A percentile compares a stretch with the other conserved stretches of the same genome.
phyloP scores from a whole-genome alignment of 805 yeast genomes.

The Yueomyces sp. region DNA sequence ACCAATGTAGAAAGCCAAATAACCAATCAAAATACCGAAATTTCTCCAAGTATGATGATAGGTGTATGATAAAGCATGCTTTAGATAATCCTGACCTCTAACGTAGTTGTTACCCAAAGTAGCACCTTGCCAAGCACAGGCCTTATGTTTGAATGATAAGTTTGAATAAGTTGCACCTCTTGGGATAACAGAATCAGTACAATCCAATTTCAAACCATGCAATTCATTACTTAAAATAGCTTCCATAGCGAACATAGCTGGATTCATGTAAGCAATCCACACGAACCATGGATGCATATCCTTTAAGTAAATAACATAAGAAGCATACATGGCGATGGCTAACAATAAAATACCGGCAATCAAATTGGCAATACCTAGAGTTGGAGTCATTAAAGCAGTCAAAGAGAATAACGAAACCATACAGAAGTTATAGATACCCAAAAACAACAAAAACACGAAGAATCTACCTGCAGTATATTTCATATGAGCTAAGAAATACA shows the following conservation, averaged over 20 bases:
- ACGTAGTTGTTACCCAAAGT: slow-evolving; percentile 38
- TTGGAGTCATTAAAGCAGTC: slow-evolving; percentile 37
- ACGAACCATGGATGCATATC: slow-evolving; percentile 61
- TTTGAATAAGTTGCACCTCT: slow-evolving; percentile 39
- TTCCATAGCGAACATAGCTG: slow-evolving; percentile 48
- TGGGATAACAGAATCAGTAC: slow-evolving; percentile 45
- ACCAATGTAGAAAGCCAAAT: slow-evolving; percentile 26
- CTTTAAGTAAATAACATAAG: slow-evolving; percentile 46
- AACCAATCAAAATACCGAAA: slow-evolving; percentile 49
- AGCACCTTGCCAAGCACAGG: slow-evolving; percentile 54
- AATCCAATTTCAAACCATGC: slow-evolving; percentile 39
- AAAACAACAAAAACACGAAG: slow-evolving; percentile 34
- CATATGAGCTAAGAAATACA: slow-evolving; percentile 43
- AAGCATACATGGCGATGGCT: slow-evolving; percentile 44
- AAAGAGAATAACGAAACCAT: slow-evolving; percentile 41
- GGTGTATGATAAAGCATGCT: slow-evolving; percentile 33
- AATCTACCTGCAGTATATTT: slow-evolving; percentile 36
- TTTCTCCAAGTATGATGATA: slow-evolving; percentile 66
- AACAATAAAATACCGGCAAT: slow-evolving; percentile 43
- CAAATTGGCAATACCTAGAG: slow-evolving; percentile 45
- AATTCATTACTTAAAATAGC: slow-evolving; percentile 54
- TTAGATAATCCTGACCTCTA: slow-evolving; percentile 43
- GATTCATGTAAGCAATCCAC: slow-evolving; percentile 49
- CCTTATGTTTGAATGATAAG: slow-evolving; percentile 26
- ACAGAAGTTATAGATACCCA: slow-evolving; percentile 30